Percentiles rank a stretch among this genome's conserved stretches.
Evolutionary conservation across 306 rosid genomes (phyloP).

Genomic region (Neltuma alba): DNA sequence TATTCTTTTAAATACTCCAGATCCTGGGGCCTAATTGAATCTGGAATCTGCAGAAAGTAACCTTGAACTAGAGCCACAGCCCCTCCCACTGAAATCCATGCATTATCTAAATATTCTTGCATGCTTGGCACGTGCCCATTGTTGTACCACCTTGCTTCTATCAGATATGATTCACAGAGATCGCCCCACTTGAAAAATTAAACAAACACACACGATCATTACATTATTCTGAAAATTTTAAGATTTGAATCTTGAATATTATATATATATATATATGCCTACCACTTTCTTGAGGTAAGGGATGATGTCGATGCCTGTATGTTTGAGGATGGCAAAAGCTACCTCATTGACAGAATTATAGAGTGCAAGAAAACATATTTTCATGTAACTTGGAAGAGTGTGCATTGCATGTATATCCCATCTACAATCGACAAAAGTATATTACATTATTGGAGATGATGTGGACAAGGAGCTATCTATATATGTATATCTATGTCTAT

Average conservation of each 20-base stretch:
- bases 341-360: slow-evolving; percentile 1
- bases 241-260: too few relatives aligned
- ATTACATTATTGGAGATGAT: neutral
- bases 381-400: neutral
- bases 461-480: neutral
- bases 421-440: neutral
- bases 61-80: neutral
- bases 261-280: too few relatives aligned
- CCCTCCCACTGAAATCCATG: neutral
- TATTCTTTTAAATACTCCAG: neutral
- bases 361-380: neutral
- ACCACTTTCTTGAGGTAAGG: neutral
- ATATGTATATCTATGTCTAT: too few relatives aligned
- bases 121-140: neutral
- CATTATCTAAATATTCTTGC: neutral
- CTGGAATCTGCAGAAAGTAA: neutral
- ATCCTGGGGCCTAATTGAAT: neutral
- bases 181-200: neutral
- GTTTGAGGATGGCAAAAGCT: neutral
- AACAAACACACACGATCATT: neutral
- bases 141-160: neutral
- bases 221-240: too few relatives aligned
- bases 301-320: neutral
- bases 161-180: neutral
- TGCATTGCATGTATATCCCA: neutral